phyloP scores from a whole-genome alignment of 1,139 yeast genomes.

The Zygosaccharomyces sapae region DNA sequence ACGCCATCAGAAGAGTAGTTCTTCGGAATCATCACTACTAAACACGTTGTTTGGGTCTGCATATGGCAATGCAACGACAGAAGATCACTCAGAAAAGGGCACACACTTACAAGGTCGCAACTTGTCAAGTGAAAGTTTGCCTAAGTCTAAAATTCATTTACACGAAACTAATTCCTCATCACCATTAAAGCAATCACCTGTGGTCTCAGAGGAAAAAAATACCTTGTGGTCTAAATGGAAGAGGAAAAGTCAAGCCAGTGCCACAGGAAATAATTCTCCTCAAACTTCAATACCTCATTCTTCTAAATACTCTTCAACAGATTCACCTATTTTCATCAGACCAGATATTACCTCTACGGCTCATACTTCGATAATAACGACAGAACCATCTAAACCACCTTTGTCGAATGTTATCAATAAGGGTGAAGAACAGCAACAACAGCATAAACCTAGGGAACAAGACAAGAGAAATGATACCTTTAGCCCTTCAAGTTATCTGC shows the following conservation, averaged over 20 bases:
- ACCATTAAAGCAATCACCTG: conserved; percentile 16
- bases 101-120: conserved; percentile 11
- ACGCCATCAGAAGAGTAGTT: conserved; percentile 53
- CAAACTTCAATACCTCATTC: conserved; percentile 7
- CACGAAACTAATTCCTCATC: conserved; percentile 13
- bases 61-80: conserved; percentile 7
- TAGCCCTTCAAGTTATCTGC: conserved; percentile 15
- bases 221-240: conserved; percentile 33
- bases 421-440: neutral
- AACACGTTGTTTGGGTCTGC: conserved; percentile 34
- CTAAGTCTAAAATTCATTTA: conserved; percentile 11
- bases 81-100: conserved; percentile 9
- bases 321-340: conserved; percentile 9
- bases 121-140: conserved; percentile 18
- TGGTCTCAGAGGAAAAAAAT: conserved; percentile 25
- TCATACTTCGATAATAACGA: neutral
- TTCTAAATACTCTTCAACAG: conserved; percentile 9
- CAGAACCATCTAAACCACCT: neutral
- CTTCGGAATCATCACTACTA: conserved; percentile 50
- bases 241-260: conserved; percentile 26
- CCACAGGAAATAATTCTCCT: conserved; percentile 8
- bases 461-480: neutral
- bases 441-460: neutral
- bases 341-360: neutral
- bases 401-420: neutral